Evolutionary conservation across 2,329 filamentous ascomycete species (phyloP).

Genomic region (Cladophialophora yegresii): DNA sequence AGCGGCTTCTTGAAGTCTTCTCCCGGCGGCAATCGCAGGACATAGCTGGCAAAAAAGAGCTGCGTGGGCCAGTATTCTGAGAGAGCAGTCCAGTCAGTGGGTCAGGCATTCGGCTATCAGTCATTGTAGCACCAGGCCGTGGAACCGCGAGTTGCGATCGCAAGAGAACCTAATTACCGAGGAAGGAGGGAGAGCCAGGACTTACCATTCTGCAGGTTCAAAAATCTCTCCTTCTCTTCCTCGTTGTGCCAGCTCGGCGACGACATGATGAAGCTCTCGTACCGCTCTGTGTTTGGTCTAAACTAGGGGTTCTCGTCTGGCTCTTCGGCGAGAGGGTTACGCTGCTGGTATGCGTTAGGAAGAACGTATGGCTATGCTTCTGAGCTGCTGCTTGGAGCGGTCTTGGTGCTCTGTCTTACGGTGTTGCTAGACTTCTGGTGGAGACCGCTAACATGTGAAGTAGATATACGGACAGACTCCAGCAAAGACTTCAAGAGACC

Average conservation of each 20-base stretch:
- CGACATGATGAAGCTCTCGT: background rate
- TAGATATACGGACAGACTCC: no score
- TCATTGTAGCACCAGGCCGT: no score
- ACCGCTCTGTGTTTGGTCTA: background rate
- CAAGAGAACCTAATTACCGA: background rate
- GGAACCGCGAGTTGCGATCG: no score
- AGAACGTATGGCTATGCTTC: no score
- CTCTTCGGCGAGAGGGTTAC: background rate
- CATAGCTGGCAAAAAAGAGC: background rate
- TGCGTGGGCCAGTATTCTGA: background rate
- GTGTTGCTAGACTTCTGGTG: no score
- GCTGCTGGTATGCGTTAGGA: background rate
- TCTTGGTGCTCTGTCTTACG: no score
- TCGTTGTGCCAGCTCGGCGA: background rate
- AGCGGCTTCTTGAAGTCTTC: no score
- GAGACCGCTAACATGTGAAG: no score
- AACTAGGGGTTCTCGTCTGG: background rate
- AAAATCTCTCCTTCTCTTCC: background rate
- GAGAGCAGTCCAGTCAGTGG: background rate
- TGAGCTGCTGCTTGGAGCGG: no score
- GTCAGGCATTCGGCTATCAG: no score
- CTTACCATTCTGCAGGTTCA: background rate
- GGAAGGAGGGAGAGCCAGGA: background rate
- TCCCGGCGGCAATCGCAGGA: no score
- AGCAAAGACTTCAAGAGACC: no score